Base-by-base conservation (phyloP, 352 stramenopile species). In the Phytophthora sojae region DNA sequence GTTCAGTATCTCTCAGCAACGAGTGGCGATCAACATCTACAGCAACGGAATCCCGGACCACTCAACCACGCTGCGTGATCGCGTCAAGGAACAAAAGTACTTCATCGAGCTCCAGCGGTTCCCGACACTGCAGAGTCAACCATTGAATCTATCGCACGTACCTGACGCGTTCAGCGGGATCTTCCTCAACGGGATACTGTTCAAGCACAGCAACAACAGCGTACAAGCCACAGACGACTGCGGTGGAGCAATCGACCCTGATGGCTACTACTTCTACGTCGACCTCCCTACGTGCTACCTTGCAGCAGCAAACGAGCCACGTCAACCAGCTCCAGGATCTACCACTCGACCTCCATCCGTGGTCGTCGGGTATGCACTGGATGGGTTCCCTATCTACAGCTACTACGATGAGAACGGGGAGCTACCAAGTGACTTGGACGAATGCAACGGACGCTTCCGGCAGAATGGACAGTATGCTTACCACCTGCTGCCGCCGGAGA, bases 11-110 rank as follows among this genome's bases (percentile, higher is more conserved):
- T 76, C 71, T 0, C 73, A 88, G 6, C 73, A 82, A 35, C 67
- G 64, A 49, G 19, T n/a, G 30, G 76, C 80, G 15, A 73, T 85
- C 25, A 77, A 77, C 17, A 79, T 94, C 14, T 89, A 89, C 61
- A 85, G 79, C 68, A 91, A 91, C n/a, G 82, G 84, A 1, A 61
- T 92, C n/a, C 86, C 86, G 8, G 73, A 71, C 17, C 79, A 92
- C 17, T 19, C 32, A 4, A 81, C 67, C n/a, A 50, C 32, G 2
- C 45, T 83, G 4, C 17, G 39, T 8, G 39, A 39, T 6, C 32
- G 50, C 11, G 37, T 76, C 1, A 65, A 73, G 29, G 67, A 80
- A 51, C 76, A 89, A 54, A 74, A 73, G 21, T 88, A 90, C 42
- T 89, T 93, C 49, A 79, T 92, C 53, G 83, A 89, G 59, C 58